phyloP scores from a whole-genome alignment of 768 basidiomycete genomes.

The Tricholoma sp. region DNA sequence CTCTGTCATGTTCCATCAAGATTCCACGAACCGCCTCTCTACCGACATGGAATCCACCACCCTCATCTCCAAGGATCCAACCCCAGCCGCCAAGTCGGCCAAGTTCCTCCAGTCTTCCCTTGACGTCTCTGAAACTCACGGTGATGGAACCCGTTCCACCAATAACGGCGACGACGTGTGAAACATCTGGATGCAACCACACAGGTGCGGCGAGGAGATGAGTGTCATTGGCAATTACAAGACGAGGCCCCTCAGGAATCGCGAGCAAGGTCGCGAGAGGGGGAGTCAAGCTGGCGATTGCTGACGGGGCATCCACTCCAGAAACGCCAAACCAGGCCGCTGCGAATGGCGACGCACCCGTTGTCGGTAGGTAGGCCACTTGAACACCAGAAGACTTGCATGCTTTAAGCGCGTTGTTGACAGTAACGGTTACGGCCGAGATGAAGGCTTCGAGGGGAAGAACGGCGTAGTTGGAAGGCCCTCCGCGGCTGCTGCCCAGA shows the following conservation, averaged over 20 bases:
- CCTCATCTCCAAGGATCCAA: slow-evolving; percentile 82
- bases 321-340: slow-evolving; percentile 83
- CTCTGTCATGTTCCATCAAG: slow-evolving; percentile 47
- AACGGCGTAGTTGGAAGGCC: slow-evolving; percentile 85
- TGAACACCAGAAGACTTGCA: slow-evolving; percentile 32
- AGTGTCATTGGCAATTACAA: slow-evolving; percentile 76
- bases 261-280: slow-evolving; percentile 52
- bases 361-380: slow-evolving; percentile 31
- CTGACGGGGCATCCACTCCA: slow-evolving; percentile 71
- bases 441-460: slow-evolving; percentile 61
- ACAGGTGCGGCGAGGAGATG: slow-evolving; percentile 81
- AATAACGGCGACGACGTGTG: slow-evolving; percentile 66
- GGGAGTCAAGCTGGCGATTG: slow-evolving; percentile 49
- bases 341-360: slow-evolving; percentile 38
- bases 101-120: slow-evolving; percentile 47
- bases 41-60: slow-evolving; percentile 77
- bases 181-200: slow-evolving; percentile 50
- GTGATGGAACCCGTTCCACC: slow-evolving; percentile 80
- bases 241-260: slow-evolving; percentile 47
- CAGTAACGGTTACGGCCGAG: slow-evolving; percentile 43
- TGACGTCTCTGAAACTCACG: slow-evolving; percentile 51
- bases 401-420: slow-evolving; percentile 49
- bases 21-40: slow-evolving; percentile 70
- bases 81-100: slow-evolving; percentile 79
- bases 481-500: slow-evolving; percentile 61